Conservation (phyloP, 78 protist species). For the Dictyostelium intermedium region DNA sequence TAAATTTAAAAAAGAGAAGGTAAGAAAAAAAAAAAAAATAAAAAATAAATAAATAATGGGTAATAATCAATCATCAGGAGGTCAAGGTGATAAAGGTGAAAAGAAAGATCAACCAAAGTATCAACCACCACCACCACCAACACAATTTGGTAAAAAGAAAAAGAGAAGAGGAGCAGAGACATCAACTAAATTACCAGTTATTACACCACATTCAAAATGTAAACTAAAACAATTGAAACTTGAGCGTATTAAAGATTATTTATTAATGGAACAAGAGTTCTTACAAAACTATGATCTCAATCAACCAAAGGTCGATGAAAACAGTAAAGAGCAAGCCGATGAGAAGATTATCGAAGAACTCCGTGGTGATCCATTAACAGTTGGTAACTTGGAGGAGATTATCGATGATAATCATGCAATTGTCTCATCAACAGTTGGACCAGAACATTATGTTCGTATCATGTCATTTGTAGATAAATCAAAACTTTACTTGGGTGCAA, state of each 20-base stretch:
- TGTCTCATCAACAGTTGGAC: conserved; percentile 92
- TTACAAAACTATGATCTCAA: conserved; percentile 93
- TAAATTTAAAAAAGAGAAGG: neutral
- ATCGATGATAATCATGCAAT: conserved; percentile 99
- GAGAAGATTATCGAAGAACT: conserved; percentile 92
- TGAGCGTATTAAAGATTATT: conserved; percentile 98
- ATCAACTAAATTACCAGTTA: conserved; percentile 81
- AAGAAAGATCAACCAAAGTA: conserved; percentile 66
- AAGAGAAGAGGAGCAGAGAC: conserved; percentile 87
- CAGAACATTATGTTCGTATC: conserved; percentile 98
- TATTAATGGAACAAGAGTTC: conserved; percentile 99
- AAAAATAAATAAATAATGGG: conserved; percentile 5
- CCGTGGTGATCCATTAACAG: conserved; percentile 98
- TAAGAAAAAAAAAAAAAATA: neutral
- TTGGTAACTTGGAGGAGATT: conserved; percentile 99
- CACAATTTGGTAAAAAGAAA: conserved; percentile 91
- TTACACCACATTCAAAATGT: conserved; percentile 96
- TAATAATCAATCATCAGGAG: conserved; percentile 15
- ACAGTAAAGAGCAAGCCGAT: conserved; percentile 91
- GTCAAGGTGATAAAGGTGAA: neutral
- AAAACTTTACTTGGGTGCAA: conserved; percentile 95
- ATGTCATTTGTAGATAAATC: conserved; percentile 99
- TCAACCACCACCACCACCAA: conserved; percentile 93
- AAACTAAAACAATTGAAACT: conserved; percentile 94
- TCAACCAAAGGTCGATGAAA: conserved; percentile 88